Base-by-base conservation (phyloP, 73 alveolate genomes). In the Paramecium caudatum region DNA sequence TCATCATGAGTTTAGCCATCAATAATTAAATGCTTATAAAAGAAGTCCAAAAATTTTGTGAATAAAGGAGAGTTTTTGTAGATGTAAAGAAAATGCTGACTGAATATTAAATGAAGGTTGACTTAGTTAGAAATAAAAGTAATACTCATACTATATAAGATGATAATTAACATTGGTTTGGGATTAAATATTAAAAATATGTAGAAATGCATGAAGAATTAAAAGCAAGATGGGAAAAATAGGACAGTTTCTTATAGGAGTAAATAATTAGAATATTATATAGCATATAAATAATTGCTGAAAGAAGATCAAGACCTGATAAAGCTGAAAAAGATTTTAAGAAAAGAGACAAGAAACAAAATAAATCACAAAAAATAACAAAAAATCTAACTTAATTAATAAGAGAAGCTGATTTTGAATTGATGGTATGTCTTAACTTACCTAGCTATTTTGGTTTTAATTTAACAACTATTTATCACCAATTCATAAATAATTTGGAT, bases 301-400 rank as follows among this genome's bases (percentile, higher is more conserved):
- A 55, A 55, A 17, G n/a, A 10, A 43, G 80, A 1, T 19, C 23
- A 12, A 6, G 41, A 21, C 46, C 80, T 27, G 80, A 55, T 36
- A 74, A 74, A 21, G 88, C 49, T 8, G 41, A 32, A 43, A 74
- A 74, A 74, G 88, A 37, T 16, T 74, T 74, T 21, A 74, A 74
- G 43, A 23, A 30, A 2, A 74, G 88, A 74, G 55, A 74, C 16
- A 74, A 74, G 62, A 47, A 47, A 0, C 32, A 74, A 74, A 74
- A 74, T 25, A 74, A 43, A 74, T 37, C 47, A 30, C 7, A 27
- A 10, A 27, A 30, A 37, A 19, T 15, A 23, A 27, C 88, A 5
- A 74, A 37, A 43, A 45, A 74, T 41, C 65, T 74, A 9, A 74
- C 48, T 12, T 27, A 19, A 45, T 17, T n/a, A 74, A 37, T 41